A percentile compares a stretch with the other conserved stretches of the same genome.
Evolutionary conservation across 306 rosid genomes (phyloP).

Genomic region (Bauhinia variegata): DNA sequence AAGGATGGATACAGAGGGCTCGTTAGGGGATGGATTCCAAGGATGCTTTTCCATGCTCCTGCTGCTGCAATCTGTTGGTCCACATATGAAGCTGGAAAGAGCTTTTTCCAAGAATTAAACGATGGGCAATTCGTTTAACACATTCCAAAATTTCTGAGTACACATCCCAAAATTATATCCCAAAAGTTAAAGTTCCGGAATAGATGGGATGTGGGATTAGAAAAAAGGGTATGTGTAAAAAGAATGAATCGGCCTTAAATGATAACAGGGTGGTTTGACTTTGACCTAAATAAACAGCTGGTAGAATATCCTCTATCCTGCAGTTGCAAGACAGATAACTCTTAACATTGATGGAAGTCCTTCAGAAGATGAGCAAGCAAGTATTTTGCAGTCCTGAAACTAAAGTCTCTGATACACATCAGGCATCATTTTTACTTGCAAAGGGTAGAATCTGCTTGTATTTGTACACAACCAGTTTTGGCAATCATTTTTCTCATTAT

Average conservation of each 20-base stretch:
- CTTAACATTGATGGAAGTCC: slow-evolving; percentile 20
- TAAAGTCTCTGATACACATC: slow-evolving; percentile 37
- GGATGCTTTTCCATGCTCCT: slow-evolving; percentile 97
- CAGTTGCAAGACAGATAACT: slow-evolving; percentile 35
- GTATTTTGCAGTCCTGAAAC: slow-evolving; percentile 33
- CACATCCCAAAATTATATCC: too few species aligned
- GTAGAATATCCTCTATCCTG: slow-evolving; percentile 37
- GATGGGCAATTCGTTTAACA: too few species aligned
- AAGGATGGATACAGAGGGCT: slow-evolving; percentile 91
- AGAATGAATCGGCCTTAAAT: too few species aligned
- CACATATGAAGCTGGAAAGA: slow-evolving; percentile 88
- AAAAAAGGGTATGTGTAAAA: too few species aligned
- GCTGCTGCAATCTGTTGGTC: slow-evolving; percentile 99
- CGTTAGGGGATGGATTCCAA: slow-evolving; percentile 92
- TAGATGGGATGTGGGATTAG: too few species aligned
- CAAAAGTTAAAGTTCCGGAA: too few species aligned
- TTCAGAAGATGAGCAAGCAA: slow-evolving; percentile 35
- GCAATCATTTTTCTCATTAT: slow-evolving; percentile 4
- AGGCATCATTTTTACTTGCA: slow-evolving; percentile 32
- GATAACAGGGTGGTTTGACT: slow-evolving; percentile 37
- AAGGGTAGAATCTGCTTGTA: slow-evolving; percentile 28
- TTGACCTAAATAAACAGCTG: slow-evolving; percentile 44
- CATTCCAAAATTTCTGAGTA: too few species aligned
- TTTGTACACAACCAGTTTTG: slow-evolving; percentile 28
- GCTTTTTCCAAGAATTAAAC: slow-evolving; percentile 71